A percentile compares a stretch with the other conserved stretches of the same genome.
Evolutionary conservation across 2,329 filamentous ascomycete species (phyloP).

Genomic region (Colletotrichum tamarilloi): DNA sequence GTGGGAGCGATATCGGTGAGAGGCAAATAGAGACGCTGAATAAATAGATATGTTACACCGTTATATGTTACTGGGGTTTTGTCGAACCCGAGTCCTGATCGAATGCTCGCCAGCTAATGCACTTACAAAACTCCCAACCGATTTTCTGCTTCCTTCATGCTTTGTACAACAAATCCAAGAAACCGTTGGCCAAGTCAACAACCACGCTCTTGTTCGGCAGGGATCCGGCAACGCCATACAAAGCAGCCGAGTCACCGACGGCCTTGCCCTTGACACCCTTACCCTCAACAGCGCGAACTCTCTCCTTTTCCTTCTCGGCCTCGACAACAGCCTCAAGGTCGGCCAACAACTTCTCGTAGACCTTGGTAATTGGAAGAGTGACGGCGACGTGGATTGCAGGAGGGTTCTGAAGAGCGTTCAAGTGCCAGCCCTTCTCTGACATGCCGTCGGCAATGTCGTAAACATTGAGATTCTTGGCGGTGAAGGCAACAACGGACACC

Average conservation of each 20-base stretch:
- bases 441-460: conserved; percentile 96
- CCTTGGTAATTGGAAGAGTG: conserved; percentile 85
- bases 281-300: conserved; percentile 76
- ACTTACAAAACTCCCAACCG: conserved; percentile 19
- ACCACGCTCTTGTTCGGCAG: conserved; percentile 97
- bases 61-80: conserved; percentile 2
- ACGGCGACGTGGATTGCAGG: conserved; percentile 95
- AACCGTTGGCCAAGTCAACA: conserved; percentile 88
- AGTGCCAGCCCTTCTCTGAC: conserved; percentile 87
- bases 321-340: conserved; percentile 77
- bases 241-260: conserved; percentile 82
- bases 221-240: conserved; percentile 96
- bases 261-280: conserved; percentile 74
- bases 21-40: conserved; percentile 8
- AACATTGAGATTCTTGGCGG: conserved; percentile 84
- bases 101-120: conserved; percentile 21
- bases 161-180: conserved; percentile 94
- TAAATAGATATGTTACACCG: conserved; percentile 13
- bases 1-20: neutral
- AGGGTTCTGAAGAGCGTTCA: conserved; percentile 92
- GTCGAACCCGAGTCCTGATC: conserved; percentile 23
- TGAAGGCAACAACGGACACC: conserved; percentile 91
- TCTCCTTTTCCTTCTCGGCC: conserved; percentile 83
- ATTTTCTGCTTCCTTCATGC: conserved; percentile 57
- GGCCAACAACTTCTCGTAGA: conserved; percentile 80